A percentile compares a stretch with the other conserved stretches of the same genome.
phyloP scores from a whole-genome alignment of 2,329 filamentous ascomycete species.

The Zalaria obscura region DNA sequence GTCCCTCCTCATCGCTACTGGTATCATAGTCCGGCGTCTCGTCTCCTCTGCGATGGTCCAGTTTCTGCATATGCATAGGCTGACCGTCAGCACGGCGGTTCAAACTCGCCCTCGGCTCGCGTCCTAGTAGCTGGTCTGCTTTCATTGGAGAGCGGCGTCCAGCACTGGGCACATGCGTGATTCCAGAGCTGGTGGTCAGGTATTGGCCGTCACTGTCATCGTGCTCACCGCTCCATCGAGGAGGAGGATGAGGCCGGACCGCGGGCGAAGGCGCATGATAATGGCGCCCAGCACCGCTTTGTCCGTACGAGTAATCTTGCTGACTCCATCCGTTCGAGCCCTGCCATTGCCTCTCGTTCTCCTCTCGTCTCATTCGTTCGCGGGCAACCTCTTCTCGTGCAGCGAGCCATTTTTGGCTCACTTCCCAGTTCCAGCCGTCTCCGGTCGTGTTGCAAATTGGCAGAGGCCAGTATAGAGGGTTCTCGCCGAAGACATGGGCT shows the following conservation, averaged over 20 bases:
- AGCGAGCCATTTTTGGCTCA: conserved; percentile 63
- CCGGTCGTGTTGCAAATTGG: conserved; percentile 77
- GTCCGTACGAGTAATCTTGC: background rate
- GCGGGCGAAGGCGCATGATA: background rate
- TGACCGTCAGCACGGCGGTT: too few relatives aligned
- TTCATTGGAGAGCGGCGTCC: conserved; percentile 24
- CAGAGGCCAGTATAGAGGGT: conserved; percentile 58
- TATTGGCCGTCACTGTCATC: conserved; percentile 18
- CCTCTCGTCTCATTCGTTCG: conserved; percentile 30
- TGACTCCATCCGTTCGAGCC: conserved; percentile 1
- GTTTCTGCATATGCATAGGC: conserved; percentile 25
- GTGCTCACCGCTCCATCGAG: conserved; percentile 1
- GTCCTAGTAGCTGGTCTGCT: conserved; percentile 27
- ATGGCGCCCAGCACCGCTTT: conserved; percentile 3
- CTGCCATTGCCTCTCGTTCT: conserved; percentile 16
- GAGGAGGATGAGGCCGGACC: background rate
- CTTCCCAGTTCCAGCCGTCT: conserved; percentile 90
- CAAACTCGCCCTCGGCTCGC: conserved; percentile 10
- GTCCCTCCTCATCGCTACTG: conserved; percentile 21
- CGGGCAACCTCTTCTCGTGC: conserved; percentile 42
- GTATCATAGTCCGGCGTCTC: conserved; percentile 11
- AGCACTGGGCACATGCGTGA: conserved; percentile 16
- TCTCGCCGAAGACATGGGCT: conserved; percentile 64
- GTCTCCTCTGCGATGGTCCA: conserved; percentile 18
- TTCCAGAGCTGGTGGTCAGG: conserved; percentile 19